Percentiles rank a stretch among this genome's conserved stretches.
These are phyloP conservation scores for Rugosomyces carneus DNA, from an alignment of 1,284 basidiomycete genomes.

Conservation along the genomic window DNA sequence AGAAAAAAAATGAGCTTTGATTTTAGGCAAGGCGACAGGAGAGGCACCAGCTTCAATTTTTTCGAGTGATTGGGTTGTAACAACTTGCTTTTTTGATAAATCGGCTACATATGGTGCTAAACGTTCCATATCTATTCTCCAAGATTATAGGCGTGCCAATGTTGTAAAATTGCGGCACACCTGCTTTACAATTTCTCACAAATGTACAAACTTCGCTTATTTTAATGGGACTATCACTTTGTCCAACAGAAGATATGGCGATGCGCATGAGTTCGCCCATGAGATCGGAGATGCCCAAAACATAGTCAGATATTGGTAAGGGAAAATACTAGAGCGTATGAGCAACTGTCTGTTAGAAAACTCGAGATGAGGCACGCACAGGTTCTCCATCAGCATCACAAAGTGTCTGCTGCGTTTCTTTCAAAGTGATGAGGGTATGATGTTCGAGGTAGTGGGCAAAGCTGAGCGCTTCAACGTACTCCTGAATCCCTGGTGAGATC, in stretches of 20 bases:
- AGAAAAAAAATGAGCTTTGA: constrained; percentile 1
- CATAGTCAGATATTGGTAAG: constrained; percentile 74
- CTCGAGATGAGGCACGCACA: constrained; percentile 36
- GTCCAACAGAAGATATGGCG: constrained; percentile 74
- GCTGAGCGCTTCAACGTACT: constrained; percentile 91
- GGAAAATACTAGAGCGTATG: constrained; percentile 52
- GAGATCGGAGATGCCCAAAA: constrained; percentile 89
- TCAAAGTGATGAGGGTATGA: constrained; percentile 62
- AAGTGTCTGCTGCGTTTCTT: constrained; percentile 62
- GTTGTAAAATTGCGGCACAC: constrained; percentile 33
- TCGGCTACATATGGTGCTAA: constrained; percentile 66
- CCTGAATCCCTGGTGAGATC: constrained; percentile 77
- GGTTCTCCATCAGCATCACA: constrained; percentile 51
- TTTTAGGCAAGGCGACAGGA: not conserved
- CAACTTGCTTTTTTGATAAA: constrained; percentile 81
- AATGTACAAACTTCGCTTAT: constrained; percentile 71
- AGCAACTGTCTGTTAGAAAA: not conserved
- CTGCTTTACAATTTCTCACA: constrained; percentile 75
- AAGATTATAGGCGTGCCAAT: not conserved
- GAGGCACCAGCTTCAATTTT: constrained; percentile 92
- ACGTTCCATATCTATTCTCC: constrained; percentile 62
- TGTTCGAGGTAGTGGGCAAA: constrained; percentile 86
- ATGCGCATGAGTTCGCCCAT: constrained; percentile 98
- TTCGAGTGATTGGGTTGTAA: constrained; percentile 79
- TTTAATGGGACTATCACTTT: constrained; percentile 64